Evolutionary conservation across 2,329 filamentous ascomycete genomes (phyloP), one percentile per base, ranked within the genome.

Genomic region (Fusarium sp.): DNA sequence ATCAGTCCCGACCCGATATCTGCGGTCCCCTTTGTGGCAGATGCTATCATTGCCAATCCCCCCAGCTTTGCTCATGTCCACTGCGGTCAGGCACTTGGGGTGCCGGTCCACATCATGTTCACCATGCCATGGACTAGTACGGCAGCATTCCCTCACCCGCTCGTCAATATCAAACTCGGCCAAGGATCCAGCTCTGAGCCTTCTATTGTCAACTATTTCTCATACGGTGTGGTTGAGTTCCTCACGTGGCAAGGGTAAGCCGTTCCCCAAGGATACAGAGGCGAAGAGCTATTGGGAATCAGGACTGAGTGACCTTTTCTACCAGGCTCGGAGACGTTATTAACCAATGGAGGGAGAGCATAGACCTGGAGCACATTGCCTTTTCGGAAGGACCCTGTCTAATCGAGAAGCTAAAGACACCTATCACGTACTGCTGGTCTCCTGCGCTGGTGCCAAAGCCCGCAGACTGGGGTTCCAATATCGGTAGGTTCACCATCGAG

Each of bases 401-500:
- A 82, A 82, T 93, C 2, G 89, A 90, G 57, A 89, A 91, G 22
- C 82, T 95, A 25, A 87, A 87, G 58, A 87, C 95, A 16, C 93
- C 93, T 0, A 92, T 92, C 72, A 94, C 93, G 0, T 96, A 95
- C 77, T 93, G 93, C 81, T 95, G 93, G 93, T 93, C 91, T 1
- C 90, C 91, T 0, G 86, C 90, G 9, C 81, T 93, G 22, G 90
- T 93, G 5, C 88, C 90, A 0, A 93, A 93, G 75, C 91, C 91
- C 1, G 84, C 84, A 13, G 91, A 93, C 77, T 93, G 91, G 91
- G 87, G 85, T 1, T 80, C 85, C 3, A 85, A 91, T 67, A 91
- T 93, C 2, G 11, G 22, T 6, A 18, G 14, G 22, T 40, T 45
- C 18, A 35, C 57, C n/a, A 9, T 54, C 9, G 5, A 14, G 25